Base-by-base conservation (phyloP, 2,329 filamentous ascomycete species). In the Sclerotinia borealis region DNA sequence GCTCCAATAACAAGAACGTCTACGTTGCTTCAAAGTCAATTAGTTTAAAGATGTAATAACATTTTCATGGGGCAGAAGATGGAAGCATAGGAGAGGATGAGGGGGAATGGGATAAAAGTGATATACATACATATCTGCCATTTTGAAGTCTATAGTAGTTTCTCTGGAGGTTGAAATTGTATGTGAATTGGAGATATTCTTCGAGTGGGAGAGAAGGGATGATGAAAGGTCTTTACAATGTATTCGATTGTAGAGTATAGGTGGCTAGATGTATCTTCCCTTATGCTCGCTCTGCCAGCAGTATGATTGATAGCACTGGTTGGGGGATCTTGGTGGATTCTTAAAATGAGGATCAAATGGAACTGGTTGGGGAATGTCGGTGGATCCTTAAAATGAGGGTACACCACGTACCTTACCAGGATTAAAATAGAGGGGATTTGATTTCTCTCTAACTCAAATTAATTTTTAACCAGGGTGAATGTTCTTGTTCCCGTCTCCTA, bases 1-100 rank as follows among this genome's bases (percentile, higher is more conserved):
- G 93, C 93, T 76, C 95, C 95, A 81, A 98, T 97, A 79, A 99
- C 88, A 76, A 99, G 91, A 72, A 99, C 90, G 80, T 99, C 95
- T 77, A 98, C 92, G 75, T 92, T 88, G 78, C 92, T 78, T 17
- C 56, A 61, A 36, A 58, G 13, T 19, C 49, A 66, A 60, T 54
- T 60, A 63, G n/a, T 19, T 47, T 19, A 22, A 56, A 22, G n/a
- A 25, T 45, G n/a, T 6, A 11, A 45, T 17, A n/a, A 25, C 37
- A 22, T 3, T 4, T 27, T 29, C 10, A 50, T 29, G 25, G 34
- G 9, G 11, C n/a, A 29, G 17, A 49, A n/a, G 22, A 27, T 34
- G 19, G 11, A 19, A 8, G 34, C 5, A 34, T 9, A 49, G 36
- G 51, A 45, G 34, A n/a, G 31, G 27, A 13, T 17, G 31, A 10